Evolutionary conservation across 768 basidiomycete species (phyloP).

Genomic region (Russula abietina): DNA sequence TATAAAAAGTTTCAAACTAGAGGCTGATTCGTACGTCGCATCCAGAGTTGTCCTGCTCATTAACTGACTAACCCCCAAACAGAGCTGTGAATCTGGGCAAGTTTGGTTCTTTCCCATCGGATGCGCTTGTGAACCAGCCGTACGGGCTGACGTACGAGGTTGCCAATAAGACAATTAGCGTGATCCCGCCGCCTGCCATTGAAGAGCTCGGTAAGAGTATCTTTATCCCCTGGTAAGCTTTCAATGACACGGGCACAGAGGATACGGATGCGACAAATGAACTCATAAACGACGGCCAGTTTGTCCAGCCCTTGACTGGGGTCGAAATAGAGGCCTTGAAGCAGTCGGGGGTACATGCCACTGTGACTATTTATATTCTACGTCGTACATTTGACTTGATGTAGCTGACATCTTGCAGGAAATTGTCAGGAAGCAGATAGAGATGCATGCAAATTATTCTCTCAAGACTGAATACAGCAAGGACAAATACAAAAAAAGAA

Average conservation of each 20-base stretch:
- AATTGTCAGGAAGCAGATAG: slow-evolving; percentile 92
- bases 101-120: slow-evolving; percentile 75
- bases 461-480: slow-evolving; percentile 98
- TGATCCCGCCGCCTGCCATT: slow-evolving; percentile 55
- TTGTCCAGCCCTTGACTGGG: slow-evolving; percentile 75
- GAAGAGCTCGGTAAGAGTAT: slow-evolving; percentile 69
- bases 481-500: slow-evolving; percentile 95
- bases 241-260: slow-evolving; percentile 45
- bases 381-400: slow-evolving; percentile 1
- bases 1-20: slow-evolving; percentile 66
- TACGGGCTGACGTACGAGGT: slow-evolving; percentile 92
- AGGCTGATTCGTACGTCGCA: slow-evolving; percentile 32
- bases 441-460: slow-evolving; percentile 84
- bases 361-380: slow-evolving; percentile 39
- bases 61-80: slow-evolving; percentile 5
- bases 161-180: slow-evolving; percentile 56
- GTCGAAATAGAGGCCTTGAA: slow-evolving; percentile 83
- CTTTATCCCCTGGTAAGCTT: neutral
- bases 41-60: neutral
- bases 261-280: slow-evolving; percentile 98
- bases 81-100: slow-evolving; percentile 77
- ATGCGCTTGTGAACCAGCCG: slow-evolving; percentile 72
- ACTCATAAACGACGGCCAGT: slow-evolving; percentile 81
- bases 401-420: slow-evolving; percentile 48
- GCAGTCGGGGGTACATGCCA: slow-evolving; percentile 72